Conservation (phyloP, 1,139 yeast species). For the Yamadazyma oceani region DNA sequence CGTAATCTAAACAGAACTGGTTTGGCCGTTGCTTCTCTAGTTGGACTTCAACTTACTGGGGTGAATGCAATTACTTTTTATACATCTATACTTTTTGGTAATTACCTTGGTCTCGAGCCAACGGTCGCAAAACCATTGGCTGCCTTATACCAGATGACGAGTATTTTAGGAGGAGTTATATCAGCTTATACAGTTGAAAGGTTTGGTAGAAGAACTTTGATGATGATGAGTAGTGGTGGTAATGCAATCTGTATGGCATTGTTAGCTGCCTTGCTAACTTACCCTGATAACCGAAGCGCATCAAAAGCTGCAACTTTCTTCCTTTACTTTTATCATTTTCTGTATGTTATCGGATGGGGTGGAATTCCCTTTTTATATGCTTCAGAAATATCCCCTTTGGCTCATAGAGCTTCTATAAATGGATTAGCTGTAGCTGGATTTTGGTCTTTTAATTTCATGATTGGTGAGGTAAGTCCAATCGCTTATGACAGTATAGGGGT, state of each 20-base stretch:
- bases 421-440: conserved; percentile 31
- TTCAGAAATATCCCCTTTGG: conserved; percentile 32
- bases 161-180: conserved; percentile 42
- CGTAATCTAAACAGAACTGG: conserved; percentile 48
- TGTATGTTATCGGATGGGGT: conserved; percentile 8
- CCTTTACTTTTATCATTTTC: conserved; percentile 36
- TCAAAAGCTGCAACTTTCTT: conserved; percentile 37
- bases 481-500: conserved; percentile 1
- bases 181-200: conserved; percentile 49
- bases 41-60: conserved; percentile 46
- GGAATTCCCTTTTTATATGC: conserved; percentile 9
- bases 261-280: conserved; percentile 28
- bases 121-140: conserved; percentile 38
- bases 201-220: conserved; percentile 52
- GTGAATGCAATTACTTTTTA: conserved; percentile 38
- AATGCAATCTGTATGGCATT: conserved; percentile 35
- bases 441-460: conserved; percentile 28
- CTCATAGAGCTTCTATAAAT: conserved; percentile 28
- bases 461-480: conserved; percentile 1
- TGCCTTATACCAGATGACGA: conserved; percentile 37
- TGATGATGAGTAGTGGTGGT: conserved; percentile 55
- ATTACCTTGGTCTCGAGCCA: conserved; percentile 40
- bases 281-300: conserved; percentile 26
- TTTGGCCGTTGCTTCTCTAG: conserved; percentile 47
- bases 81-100: conserved; percentile 46